phyloP scores from a whole-genome alignment of 2,329 filamentous ascomycete species.

The Aquanectria penicillioides region DNA sequence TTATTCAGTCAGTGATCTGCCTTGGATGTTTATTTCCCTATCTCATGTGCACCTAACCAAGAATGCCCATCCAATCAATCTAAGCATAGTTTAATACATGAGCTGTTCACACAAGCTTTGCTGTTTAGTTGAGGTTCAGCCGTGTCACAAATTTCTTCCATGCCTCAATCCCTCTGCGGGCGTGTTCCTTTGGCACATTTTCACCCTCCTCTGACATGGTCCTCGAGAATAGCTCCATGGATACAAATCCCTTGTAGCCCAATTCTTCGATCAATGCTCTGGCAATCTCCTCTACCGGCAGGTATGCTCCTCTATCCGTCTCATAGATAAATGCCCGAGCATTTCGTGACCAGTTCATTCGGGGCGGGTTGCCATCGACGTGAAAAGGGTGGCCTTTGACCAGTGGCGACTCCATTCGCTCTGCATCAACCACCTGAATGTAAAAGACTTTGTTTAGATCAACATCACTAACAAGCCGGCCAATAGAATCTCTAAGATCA shows the following conservation, averaged over 20 bases:
- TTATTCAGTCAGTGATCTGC: no score
- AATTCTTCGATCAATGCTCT: conserved; percentile 69
- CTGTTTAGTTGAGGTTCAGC: conserved; percentile 9
- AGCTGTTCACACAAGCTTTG: background rate
- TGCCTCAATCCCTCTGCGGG: conserved; percentile 4
- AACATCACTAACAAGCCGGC: conserved; percentile 61
- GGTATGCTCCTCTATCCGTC: conserved; percentile 46
- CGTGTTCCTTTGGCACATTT: conserved; percentile 11
- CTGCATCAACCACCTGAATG: conserved; percentile 79
- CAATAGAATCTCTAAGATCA: conserved; percentile 63
- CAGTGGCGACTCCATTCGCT: conserved; percentile 49
- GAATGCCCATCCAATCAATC: no score
- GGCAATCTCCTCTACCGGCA: conserved; percentile 70
- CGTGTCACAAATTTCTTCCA: conserved; percentile 20
- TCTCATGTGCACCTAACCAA: no score
- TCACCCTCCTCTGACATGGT: conserved; percentile 33
- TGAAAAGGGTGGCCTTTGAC: conserved; percentile 55
- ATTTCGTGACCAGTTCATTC: conserved; percentile 81
- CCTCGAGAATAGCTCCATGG: conserved; percentile 70
- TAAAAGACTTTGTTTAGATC: conserved; percentile 75
- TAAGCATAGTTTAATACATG: no score
- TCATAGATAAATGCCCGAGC: conserved; percentile 67
- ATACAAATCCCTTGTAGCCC: conserved; percentile 73
- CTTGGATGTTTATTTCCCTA: no score
- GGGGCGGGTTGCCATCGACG: conserved; percentile 37